Base-by-base conservation (phyloP, 1,139 yeast genomes). In the Spencermartinsiella ligniputridi region DNA sequence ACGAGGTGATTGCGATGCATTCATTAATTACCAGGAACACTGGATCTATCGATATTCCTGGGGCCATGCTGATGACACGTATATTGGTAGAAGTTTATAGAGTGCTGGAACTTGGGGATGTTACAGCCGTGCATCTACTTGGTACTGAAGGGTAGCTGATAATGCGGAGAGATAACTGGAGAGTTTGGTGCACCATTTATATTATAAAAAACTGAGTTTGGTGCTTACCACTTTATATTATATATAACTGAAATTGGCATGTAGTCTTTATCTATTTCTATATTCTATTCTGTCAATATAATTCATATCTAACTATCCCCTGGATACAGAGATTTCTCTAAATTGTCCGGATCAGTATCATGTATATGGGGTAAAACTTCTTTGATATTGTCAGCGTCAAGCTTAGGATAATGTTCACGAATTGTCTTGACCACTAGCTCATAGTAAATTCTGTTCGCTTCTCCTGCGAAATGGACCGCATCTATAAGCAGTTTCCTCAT, bases 1-100 rank as follows among this genome's bases (percentile, higher is more conserved):
- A 92, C 13, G 95, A 83, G 16, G 94, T 81, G 47, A 92, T 78
- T 44, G 83, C 74, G 62, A 88, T 83, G 63, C 97, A 88, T 68
- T 92, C 97, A 61, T 86, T 86, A 51, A 88, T 81, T 52, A 88
- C 83, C 54, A 90, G 78, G 3, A 95, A 85, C 49, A 84, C 77
- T 13, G 96, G 88, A 62, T 88, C 96, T 44, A 87, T 69, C 3
- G 84, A 61, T 24, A 56, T 50, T n/a, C 25, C 25, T 22, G 25
- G 25, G 6, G 25, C 9, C 25, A 22, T 22, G 25, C 9, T 22
- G 25, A 22, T 22, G 25, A 22, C 25, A 22, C 25, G 25, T 22
- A 22, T n/a, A n/a, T n/a, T n/a, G n/a, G n/a, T n/a, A n/a, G n/a
- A n/a, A n/a, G n/a, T n/a, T n/a, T n/a, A n/a, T n/a, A n/a, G n/a